Evolutionary conservation across 352 stramenopile genomes (phyloP).

Genomic region (Paralagenidium karlingii): DNA sequence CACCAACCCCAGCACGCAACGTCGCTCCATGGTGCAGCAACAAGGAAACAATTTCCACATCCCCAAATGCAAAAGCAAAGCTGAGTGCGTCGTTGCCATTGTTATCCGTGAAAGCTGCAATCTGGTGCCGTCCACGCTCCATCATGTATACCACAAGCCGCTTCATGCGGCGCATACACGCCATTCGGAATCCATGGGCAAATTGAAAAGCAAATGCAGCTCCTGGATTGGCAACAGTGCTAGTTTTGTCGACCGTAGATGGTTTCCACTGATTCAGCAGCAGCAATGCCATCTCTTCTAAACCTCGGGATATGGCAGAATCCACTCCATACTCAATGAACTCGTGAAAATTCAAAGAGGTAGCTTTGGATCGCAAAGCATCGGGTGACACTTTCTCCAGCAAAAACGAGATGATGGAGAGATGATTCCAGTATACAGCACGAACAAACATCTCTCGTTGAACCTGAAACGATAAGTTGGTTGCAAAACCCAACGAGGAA

Average conservation of each 20-base stretch:
- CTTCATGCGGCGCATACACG: constrained; percentile 34
- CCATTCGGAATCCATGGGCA: constrained; percentile 38
- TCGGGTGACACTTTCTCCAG: constrained; percentile 3
- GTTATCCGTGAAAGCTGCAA: constrained; percentile 46
- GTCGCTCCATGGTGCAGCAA: constrained; percentile 29
- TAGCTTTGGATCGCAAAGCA: constrained; percentile 1
- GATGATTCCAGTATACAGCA: constrained; percentile 40
- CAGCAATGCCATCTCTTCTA: constrained; percentile 46
- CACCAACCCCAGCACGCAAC: constrained; percentile 31
- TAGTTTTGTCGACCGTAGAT: too few species aligned
- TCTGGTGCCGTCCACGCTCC: constrained; percentile 27
- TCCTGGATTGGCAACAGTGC: too few species aligned
- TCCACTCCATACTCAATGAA: constrained; percentile 53
- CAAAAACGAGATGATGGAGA: constrained; percentile 30
- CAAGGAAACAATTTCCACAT: constrained; percentile 16
- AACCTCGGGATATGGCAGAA: constrained; percentile 30
- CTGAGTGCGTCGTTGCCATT: constrained; percentile 36
- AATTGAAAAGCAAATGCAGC: constrained; percentile 60
- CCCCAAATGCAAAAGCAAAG: constrained; percentile 53
- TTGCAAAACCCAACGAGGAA: neutral
- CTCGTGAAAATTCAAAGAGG: constrained; percentile 24
- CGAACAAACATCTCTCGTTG: constrained; percentile 44
- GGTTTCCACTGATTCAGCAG: constrained; percentile 37
- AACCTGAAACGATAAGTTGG: constrained; percentile 15
- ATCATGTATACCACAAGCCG: constrained; percentile 37